Conservation (phyloP, 140 eudicot genomes). For the Senecio squalidus region DNA sequence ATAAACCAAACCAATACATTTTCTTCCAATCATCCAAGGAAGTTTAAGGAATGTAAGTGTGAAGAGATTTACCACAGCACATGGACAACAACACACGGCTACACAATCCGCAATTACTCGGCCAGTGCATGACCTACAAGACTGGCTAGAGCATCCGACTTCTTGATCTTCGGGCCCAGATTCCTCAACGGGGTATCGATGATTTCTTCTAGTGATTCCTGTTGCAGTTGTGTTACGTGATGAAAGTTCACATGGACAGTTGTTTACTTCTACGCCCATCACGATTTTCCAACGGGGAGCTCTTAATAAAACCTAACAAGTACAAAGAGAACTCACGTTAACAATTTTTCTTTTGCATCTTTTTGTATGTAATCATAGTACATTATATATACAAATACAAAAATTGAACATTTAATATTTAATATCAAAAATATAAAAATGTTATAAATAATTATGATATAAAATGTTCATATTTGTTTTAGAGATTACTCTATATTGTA, state of each 20-base stretch:
- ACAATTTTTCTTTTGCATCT: constrained; percentile 7
- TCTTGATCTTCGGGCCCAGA: constrained; percentile 6
- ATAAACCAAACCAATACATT: constrained; percentile 39
- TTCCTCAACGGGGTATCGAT: constrained; percentile 24
- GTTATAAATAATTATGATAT: too few relatives aligned
- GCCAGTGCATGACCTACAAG: constrained; percentile 72
- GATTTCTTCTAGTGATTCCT: constrained; percentile 20
- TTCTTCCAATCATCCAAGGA: constrained; percentile 71
- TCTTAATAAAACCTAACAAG: constrained; percentile 20
- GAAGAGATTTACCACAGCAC: constrained; percentile 65
- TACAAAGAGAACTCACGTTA: neutral
- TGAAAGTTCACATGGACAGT: constrained; percentile 20
- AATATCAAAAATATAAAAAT: too few relatives aligned
- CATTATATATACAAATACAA: too few relatives aligned
- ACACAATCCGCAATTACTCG: constrained; percentile 81
- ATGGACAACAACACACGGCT: constrained; percentile 89
- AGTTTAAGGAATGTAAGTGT: constrained; percentile 66
- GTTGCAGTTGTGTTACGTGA: constrained; percentile 17
- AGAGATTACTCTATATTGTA: too few relatives aligned
- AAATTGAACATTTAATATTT: too few relatives aligned
- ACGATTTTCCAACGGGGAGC: neutral
- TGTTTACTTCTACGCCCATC: constrained; percentile 25
- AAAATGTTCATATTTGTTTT: too few relatives aligned
- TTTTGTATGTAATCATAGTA: too few relatives aligned
- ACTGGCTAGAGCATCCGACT: constrained; percentile 62